Base-by-base conservation (phyloP, 495 filamentous ascomycete species). In the Aspergillus leporis region DNA sequence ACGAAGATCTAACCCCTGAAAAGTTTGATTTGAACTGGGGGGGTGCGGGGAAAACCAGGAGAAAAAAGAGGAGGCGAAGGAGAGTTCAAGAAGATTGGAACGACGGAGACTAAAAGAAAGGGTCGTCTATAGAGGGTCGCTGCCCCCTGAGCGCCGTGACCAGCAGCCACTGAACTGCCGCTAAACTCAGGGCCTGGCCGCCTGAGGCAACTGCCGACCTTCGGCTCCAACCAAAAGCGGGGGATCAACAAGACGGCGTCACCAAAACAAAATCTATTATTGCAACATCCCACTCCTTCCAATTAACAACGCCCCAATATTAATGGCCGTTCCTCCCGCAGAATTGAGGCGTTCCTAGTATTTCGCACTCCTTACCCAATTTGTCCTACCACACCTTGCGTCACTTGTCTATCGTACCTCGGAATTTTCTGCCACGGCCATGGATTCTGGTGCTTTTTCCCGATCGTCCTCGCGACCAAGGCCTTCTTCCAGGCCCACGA, bases 401-500 rank as follows among this genome's bases (percentile, higher is more conserved):
- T 46, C 48, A 41, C 52, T 19, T 19, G 12, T 28, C 53, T 7
- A 30, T 23, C 50, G 12, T 55, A 53, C 54, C 58, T 54, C 58
- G 46, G 57, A 38, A 28, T 56, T 43, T 30, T 14, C 22, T 8
- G 28, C 23, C 25, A 7, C 31, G 5, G 21, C 3, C 43, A 80
- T 80, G 77, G 76, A 78, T 40, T 52, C 55, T 47, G 60, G 61
- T 59, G 58, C 70, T 54, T 63, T 61, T 52, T 59, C 70, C 38
- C 71, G 73, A 62, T 76, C 75, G 8, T 66, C 75, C 32, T 78
- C 75, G 49, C 75, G 77, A 31, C 76, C 74, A 14, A 67, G 71
- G 14, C 73, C 73, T 5, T 70, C 83, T 21, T 94, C 92, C 40
- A 88, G 93, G 51, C 93, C 95, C 16, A 95, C 92, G 8, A 98